Evolutionary conservation across 768 basidiomycete genomes (phyloP).

Genomic region (Hygrocybe punicea): DNA sequence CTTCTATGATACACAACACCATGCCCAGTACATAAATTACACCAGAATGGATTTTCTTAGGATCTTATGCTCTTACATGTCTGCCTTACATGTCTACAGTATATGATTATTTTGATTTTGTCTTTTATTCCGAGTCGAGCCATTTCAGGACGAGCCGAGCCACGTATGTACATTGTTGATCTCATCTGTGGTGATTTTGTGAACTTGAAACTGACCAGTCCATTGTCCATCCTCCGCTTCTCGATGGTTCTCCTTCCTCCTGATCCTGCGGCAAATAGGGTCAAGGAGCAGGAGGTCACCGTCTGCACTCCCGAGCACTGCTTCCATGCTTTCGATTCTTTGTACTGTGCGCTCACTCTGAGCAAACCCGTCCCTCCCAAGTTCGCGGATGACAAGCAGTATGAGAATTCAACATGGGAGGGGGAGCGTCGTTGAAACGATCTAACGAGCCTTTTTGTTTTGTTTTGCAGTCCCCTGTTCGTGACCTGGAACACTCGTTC

Average conservation of each 20-base stretch:
- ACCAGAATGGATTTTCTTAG: neutral
- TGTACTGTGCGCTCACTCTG: conserved; percentile 70
- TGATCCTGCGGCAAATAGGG: conserved; percentile 42
- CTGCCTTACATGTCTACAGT: conserved; percentile 36
- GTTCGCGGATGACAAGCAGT: conserved; percentile 80
- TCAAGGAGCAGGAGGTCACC: conserved; percentile 38
- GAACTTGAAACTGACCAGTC: neutral
- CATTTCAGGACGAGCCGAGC: too few species aligned
- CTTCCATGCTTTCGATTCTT: conserved; percentile 75
- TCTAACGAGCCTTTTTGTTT: neutral
- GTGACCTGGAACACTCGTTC: conserved; percentile 90
- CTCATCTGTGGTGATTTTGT: neutral
- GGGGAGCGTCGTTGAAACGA: neutral
- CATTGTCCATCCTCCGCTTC: conserved; percentile 15
- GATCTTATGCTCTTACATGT: too few species aligned
- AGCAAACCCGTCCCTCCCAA: conserved; percentile 54
- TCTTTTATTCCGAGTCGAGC: too few species aligned
- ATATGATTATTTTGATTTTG: too few species aligned
- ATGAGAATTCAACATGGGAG: conserved; percentile 24
- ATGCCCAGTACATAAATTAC: conserved; percentile 37
- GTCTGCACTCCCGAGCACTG: conserved; percentile 72
- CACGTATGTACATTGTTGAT: too few species aligned
- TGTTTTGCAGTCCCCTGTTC: conserved; percentile 71
- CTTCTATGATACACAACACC: conserved; percentile 21
- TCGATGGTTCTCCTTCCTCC: conserved; percentile 57